Evolutionary conservation across 2,329 filamentous ascomycete genomes (phyloP).

Genomic region (Fusarium virguliforme): DNA sequence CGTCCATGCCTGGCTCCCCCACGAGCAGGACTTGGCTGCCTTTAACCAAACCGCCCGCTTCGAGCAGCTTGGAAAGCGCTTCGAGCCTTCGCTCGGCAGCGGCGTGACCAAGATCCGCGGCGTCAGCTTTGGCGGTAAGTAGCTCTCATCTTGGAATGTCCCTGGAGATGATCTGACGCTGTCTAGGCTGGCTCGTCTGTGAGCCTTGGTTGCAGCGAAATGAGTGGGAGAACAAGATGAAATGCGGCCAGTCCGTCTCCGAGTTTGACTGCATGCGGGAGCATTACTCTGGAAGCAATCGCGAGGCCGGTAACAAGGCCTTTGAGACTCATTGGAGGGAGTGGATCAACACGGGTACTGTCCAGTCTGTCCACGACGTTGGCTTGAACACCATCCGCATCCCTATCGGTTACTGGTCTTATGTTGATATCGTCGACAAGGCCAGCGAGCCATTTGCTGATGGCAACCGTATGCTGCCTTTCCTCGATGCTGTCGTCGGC

Average conservation of each 20-base stretch:
- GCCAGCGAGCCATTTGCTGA: conserved; percentile 39
- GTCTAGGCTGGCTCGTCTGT: conserved; percentile 37
- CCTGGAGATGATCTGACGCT: background rate
- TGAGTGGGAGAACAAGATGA: conserved; percentile 29
- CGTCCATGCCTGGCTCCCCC: conserved; percentile 36
- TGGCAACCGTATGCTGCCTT: conserved; percentile 36
- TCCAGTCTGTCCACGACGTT: conserved; percentile 41
- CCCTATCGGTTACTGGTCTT: conserved; percentile 44
- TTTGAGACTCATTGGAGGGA: conserved; percentile 39
- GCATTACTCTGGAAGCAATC: conserved; percentile 30
- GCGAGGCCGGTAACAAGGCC: conserved; percentile 29
- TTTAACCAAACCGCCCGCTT: conserved; percentile 40
- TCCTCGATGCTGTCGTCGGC: conserved; percentile 34
- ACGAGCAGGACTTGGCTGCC: conserved; percentile 34
- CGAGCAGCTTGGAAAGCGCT: conserved; percentile 38
- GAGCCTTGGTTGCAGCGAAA: conserved; percentile 31
- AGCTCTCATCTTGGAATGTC: accelerated
- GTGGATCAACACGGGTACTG: conserved; percentile 40
- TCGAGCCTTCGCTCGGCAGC: conserved; percentile 19
- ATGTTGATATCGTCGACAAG: conserved; percentile 34
- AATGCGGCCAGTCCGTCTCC: conserved; percentile 26
- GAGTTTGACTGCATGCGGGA: conserved; percentile 43
- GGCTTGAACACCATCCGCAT: conserved; percentile 42
- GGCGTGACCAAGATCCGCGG: conserved; percentile 40
- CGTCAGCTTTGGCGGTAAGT: conserved; percentile 38